These are phyloP conservation scores for Saturnispora besseyi DNA, from an alignment of 805 yeast species.

Conservation along the genomic window DNA sequence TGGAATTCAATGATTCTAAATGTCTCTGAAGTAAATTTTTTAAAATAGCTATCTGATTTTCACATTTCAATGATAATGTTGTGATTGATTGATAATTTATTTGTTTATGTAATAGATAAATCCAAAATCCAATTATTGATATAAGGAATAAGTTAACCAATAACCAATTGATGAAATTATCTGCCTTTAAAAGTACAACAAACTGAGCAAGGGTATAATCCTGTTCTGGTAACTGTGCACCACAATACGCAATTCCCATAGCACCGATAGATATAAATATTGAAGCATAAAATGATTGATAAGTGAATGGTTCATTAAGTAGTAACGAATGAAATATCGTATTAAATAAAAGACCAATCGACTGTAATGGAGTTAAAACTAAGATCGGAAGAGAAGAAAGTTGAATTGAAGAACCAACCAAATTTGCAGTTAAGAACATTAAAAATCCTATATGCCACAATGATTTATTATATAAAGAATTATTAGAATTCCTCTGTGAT, in stretches of 20 bases:
- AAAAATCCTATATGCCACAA: constrained; percentile 71
- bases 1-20: constrained; percentile 5
- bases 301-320: constrained; percentile 60
- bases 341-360: constrained; percentile 82
- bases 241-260: constrained; percentile 64
- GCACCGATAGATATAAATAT: constrained; percentile 65
- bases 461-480: constrained; percentile 34
- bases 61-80: neutral
- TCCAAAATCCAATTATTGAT: constrained; percentile 22
- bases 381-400: constrained; percentile 76
- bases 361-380: constrained; percentile 73
- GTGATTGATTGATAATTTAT: neutral
- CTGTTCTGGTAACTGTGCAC: constrained; percentile 56
- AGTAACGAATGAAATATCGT: constrained; percentile 61
- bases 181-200: constrained; percentile 32
- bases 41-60: neutral
- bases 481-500: neutral
- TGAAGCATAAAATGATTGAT: constrained; percentile 53
- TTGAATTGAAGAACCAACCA: constrained; percentile 76
- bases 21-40: neutral
- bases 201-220: constrained; percentile 42
- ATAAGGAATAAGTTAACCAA: constrained; percentile 27
- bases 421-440: constrained; percentile 62
- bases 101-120: constrained; percentile 16
- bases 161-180: constrained; percentile 53